phyloP scores from a whole-genome alignment of 2,329 filamentous ascomycete species.

The Talaromyces sp. region DNA sequence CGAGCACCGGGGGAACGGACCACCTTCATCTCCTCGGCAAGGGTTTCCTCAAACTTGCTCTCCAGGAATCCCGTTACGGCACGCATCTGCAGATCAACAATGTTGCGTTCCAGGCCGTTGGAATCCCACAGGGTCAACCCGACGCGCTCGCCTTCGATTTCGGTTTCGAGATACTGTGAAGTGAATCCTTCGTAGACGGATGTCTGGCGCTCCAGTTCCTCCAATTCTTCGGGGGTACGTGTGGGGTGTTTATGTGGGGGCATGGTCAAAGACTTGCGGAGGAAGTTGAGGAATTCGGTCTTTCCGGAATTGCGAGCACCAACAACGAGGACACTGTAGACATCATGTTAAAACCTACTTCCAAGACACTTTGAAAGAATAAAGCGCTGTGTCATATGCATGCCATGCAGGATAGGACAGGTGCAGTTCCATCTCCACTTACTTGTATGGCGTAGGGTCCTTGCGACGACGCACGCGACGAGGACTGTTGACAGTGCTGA shows the following conservation, averaged over 20 bases:
- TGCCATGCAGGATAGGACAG: no score
- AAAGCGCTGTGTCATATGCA: no score
- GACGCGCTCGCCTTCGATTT: slow-evolving; percentile 88
- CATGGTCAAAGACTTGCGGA: slow-evolving; percentile 80
- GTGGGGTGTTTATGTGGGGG: slow-evolving; percentile 73
- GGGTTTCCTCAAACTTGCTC: slow-evolving; percentile 98
- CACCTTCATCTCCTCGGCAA: slow-evolving; percentile 96
- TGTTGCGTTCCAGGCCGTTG: slow-evolving; percentile 88
- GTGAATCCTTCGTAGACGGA: slow-evolving; percentile 70
- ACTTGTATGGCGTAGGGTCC: slow-evolving; percentile 99
- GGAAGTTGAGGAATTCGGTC: slow-evolving; percentile 94
- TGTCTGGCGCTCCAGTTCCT: slow-evolving; percentile 55
- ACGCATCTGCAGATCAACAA: slow-evolving; percentile 90
- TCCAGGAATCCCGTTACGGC: slow-evolving; percentile 92
- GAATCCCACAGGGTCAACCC: slow-evolving; percentile 97
- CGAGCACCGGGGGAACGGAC: slow-evolving; percentile 87
- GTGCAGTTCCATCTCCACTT: no score
- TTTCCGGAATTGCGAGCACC: slow-evolving; percentile 88
- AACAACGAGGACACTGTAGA: slow-evolving; percentile 78
- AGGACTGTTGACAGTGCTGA: slow-evolving; percentile 91
- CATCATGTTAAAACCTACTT: background rate
- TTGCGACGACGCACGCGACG: slow-evolving; percentile 90
- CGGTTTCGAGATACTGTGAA: slow-evolving; percentile 88
- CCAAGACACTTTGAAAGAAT: no score
- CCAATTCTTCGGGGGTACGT: slow-evolving; percentile 61